Conservation (phyloP, 179 eudicot genomes). For the Heliamphora pulchella region DNA sequence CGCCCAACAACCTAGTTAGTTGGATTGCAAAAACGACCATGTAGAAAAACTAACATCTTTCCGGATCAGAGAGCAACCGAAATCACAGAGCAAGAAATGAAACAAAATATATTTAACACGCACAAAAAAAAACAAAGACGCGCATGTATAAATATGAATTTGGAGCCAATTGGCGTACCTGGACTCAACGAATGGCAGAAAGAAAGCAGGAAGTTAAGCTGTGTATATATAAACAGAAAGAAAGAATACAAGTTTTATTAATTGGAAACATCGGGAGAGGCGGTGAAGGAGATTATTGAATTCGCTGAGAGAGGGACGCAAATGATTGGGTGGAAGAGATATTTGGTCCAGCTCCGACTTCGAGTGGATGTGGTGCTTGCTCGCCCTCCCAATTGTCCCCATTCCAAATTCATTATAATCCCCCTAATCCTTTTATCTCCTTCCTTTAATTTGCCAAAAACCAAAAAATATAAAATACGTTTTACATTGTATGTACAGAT, state of each 20-base stretch:
- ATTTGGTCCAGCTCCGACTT: constrained; percentile 21
- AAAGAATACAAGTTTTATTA: neutral
- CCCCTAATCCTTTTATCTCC: too few species aligned
- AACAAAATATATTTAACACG: neutral
- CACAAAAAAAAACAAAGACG: neutral
- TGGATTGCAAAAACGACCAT: constrained; percentile 1
- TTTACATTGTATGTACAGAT: too few species aligned
- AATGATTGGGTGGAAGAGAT: constrained; percentile 28
- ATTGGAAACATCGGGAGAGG: neutral
- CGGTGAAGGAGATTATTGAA: neutral
- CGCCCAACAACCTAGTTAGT: too few species aligned
- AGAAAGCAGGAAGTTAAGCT: neutral
- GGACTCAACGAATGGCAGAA: neutral
- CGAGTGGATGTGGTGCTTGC: neutral
- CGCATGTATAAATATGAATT: neutral
- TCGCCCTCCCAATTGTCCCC: constrained; percentile 22
- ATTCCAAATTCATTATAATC: too few species aligned
- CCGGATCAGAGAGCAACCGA: neutral
- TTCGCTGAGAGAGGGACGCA: neutral
- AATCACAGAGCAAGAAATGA: neutral
- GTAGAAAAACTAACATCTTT: neutral
- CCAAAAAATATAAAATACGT: neutral
- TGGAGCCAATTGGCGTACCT: neutral
- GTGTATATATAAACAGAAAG: neutral
- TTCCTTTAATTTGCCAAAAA: neutral